Conservation (phyloP, 83 land plant species). For the Picea mariana region DNA sequence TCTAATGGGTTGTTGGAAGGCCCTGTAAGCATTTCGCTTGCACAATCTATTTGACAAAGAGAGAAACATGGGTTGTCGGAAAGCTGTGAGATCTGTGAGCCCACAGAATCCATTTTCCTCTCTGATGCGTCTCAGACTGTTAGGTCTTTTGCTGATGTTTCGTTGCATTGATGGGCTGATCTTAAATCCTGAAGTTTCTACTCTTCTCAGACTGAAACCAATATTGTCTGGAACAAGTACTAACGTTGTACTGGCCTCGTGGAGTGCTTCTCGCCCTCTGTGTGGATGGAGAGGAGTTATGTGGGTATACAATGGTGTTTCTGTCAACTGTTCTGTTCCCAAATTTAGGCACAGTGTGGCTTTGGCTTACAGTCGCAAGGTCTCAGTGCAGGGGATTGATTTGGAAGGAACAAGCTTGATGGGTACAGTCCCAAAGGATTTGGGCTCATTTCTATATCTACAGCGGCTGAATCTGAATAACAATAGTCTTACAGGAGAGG, state of each 20-base stretch:
- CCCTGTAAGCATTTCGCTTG: neutral
- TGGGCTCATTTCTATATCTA: neutral
- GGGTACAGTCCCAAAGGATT: slow-evolving; percentile 11
- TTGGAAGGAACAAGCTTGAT: slow-evolving; percentile 5
- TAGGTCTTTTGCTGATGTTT: neutral
- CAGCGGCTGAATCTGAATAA: slow-evolving; percentile 13
- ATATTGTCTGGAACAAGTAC: neutral
- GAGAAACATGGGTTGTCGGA: neutral
- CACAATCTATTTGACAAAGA: neutral
- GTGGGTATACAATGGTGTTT: neutral
- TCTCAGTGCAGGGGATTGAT: neutral
- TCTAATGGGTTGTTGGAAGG: slow-evolving; percentile 4
- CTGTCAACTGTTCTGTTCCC: slow-evolving; percentile 5
- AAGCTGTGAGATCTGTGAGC: slow-evolving; percentile 11
- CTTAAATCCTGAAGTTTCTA: slow-evolving; percentile 15
- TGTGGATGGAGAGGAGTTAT: slow-evolving; percentile 16
- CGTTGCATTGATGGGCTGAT: slow-evolving; percentile 4
- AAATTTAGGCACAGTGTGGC: neutral
- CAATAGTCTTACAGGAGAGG: slow-evolving; percentile 5
- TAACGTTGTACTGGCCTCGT: neutral
- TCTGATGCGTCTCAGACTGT: slow-evolving; percentile 4
- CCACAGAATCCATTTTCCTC: neutral
- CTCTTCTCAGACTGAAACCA: slow-evolving; percentile 11
- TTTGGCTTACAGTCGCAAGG: slow-evolving; percentile 8
- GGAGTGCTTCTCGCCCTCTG: slow-evolving; percentile 9